Evolutionary conservation across 768 basidiomycete species (phyloP).

Genomic region (Leccinum disarticulatum): DNA sequence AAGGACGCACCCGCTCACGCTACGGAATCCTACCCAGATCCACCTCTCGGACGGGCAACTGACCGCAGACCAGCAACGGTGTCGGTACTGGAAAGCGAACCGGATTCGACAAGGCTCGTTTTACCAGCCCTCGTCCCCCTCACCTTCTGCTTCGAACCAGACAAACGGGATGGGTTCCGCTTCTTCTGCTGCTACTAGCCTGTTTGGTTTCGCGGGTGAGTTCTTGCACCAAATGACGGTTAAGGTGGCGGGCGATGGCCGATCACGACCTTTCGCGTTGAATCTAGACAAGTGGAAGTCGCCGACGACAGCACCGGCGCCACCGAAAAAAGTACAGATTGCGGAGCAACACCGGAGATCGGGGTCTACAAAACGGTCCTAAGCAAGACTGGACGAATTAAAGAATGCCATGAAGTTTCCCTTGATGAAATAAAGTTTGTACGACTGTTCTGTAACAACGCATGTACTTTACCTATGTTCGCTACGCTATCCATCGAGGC

Average conservation of each 20-base stretch:
- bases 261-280: background rate
- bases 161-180: conserved; percentile 13
- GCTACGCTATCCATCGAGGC: background rate
- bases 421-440: background rate
- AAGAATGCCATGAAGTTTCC: background rate
- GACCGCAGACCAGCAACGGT: conserved; percentile 24
- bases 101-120: conserved; percentile 30
- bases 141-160: conserved; percentile 6
- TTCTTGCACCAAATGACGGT: background rate
- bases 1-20: background rate
- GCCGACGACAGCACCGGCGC: conserved; percentile 10
- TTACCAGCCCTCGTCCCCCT: conserved; percentile 25
- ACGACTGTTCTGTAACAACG: background rate
- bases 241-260: background rate
- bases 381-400: background rate
- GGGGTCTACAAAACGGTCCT: conserved; percentile 7
- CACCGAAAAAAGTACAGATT: conserved; percentile 20
- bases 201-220: conserved; percentile 27
- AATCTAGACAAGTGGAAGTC: conserved; percentile 28
- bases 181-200: background rate
- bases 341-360: conserved; percentile 7
- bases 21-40: conserved; percentile 12
- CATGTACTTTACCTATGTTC: background rate
- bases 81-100: conserved; percentile 32
- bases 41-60: conserved; percentile 27